These are phyloP conservation scores for Orychophragmus violaceus DNA, from an alignment of 345 rosid species.

Conservation along the genomic window DNA sequence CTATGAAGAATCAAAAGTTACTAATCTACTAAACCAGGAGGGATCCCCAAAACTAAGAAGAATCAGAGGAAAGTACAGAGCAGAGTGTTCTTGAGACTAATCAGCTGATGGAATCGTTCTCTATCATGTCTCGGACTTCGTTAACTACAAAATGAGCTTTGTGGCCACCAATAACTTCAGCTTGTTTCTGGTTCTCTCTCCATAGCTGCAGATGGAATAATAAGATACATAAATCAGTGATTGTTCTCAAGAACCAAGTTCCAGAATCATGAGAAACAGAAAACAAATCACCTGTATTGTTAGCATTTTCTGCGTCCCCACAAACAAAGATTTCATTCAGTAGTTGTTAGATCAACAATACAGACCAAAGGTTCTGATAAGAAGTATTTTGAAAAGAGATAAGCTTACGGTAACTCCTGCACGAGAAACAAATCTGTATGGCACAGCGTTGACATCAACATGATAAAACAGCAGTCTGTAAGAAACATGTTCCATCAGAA, in stretches of 20 bases:
- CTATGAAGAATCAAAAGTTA: too few relatives aligned
- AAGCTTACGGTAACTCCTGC: constrained; percentile 94
- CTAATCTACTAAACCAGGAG: neutral
- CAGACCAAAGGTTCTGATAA: neutral
- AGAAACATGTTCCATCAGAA: neutral
- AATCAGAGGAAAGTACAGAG: neutral
- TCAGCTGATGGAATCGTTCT: constrained; percentile 32
- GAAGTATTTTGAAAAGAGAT: neutral
- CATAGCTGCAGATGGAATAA: constrained; percentile 49
- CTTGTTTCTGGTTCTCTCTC: constrained; percentile 77
- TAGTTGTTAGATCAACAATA: neutral
- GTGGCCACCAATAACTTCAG: constrained; percentile 79
- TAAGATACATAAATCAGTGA: neutral
- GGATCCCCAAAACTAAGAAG: neutral
- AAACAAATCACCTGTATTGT: constrained; percentile 64
- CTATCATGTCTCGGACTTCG: constrained; percentile 77
- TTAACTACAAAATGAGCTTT: constrained; percentile 64
- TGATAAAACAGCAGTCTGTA: constrained; percentile 67
- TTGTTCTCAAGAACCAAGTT: too few relatives aligned
- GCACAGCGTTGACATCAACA: constrained; percentile 77
- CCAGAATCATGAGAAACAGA: too few relatives aligned
- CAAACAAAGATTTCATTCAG: neutral
- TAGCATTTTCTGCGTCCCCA: constrained; percentile 88
- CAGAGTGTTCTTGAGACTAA: neutral
- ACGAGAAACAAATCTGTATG: constrained; percentile 61